Base-by-base conservation (phyloP, 2,329 filamentous ascomycete genomes). In the Mycosphaerelloides madeirae region DNA sequence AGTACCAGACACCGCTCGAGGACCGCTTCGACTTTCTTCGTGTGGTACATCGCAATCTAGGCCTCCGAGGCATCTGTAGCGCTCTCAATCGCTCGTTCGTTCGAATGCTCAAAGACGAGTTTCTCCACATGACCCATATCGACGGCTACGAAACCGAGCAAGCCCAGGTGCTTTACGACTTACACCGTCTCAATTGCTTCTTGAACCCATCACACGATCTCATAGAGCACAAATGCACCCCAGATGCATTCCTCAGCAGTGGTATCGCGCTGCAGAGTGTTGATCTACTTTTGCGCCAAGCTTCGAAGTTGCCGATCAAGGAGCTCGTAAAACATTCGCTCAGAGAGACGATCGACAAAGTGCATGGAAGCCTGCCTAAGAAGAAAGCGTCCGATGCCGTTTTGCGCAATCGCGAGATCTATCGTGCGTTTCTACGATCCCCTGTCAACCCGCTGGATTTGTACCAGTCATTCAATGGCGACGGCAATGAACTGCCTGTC, bases 311-410 rank as follows among this genome's bases (percentile, higher is more conserved):
- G 73, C 83, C 87, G 16, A 85, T 95, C 71, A 95, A 91, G 59
- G 93, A 97, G 54, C 70, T 97, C 14, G 79, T 89, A 13, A 97
- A 95, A 64, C 93, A 89, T 13, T 88, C 97, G 44, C 73, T 98
- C 42, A 94, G 91, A 63, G 80, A 77, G 13, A 88, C 89, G 0
- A 93, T 98, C 46, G 93, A 98, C 47, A 89, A 90, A 55, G 87
- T 98, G 68, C 90, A 97, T 63, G 83, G 87, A 54, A 84, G 87
- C 4, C 84, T 97, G 42, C 88, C 87, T 1, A 68, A 72, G 14
- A 80, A 84, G 20, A 95, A 90, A 64, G 80, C 84, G 11, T 85
- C 84, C 1, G 80, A 87, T 4, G 82, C 89, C 49, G 83, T 95
- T 67, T 77, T 84, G n/a, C 84, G 93, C 64, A 98, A 98, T 65